Percentiles rank a stretch among this genome's conserved stretches.
Evolutionary conservation across 441 rosid genomes (phyloP).

Genomic region (Francoa sonchifolia): DNA sequence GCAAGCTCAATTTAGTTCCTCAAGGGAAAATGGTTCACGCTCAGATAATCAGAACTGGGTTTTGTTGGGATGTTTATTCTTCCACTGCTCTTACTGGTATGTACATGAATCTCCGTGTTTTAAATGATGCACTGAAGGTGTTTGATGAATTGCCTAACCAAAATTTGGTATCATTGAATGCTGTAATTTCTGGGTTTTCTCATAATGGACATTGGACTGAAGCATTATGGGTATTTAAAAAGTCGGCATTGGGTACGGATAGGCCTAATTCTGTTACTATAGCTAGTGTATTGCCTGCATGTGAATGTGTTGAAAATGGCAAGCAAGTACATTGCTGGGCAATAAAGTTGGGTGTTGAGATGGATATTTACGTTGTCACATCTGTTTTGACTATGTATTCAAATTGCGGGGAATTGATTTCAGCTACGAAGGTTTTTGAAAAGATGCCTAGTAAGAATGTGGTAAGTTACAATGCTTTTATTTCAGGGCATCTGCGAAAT

Average conservation of each 20-base stretch:
- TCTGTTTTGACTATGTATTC: slow-evolving; percentile 47
- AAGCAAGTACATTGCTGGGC: slow-evolving; percentile 48
- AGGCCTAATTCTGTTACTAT: slow-evolving; percentile 37
- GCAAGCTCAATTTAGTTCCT: slow-evolving; percentile 21
- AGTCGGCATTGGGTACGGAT: slow-evolving; percentile 12
- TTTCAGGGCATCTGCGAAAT: slow-evolving; percentile 39
- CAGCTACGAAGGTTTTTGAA: slow-evolving; percentile 38
- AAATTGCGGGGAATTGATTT: slow-evolving; percentile 22
- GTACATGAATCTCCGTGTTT: slow-evolving; percentile 26
- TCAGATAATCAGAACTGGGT: slow-evolving; percentile 27
- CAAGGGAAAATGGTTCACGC: slow-evolving; percentile 31
- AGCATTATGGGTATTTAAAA: slow-evolving; percentile 28
- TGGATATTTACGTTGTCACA: slow-evolving; percentile 47
- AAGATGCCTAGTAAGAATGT: slow-evolving; percentile 30
- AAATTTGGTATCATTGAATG: slow-evolving; percentile 25
- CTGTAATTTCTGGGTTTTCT: slow-evolving; percentile 29
- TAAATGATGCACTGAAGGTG: slow-evolving; percentile 23
- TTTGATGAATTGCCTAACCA: slow-evolving; percentile 34
- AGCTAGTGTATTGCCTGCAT: slow-evolving; percentile 37
- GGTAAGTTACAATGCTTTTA: slow-evolving; percentile 50
- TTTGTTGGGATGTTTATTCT: slow-evolving; percentile 21
- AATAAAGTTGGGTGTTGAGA: slow-evolving; percentile 36
- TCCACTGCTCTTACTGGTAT: slow-evolving; percentile 27
- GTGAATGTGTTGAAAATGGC: slow-evolving; percentile 22
- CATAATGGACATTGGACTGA: slow-evolving; percentile 23